A percentile compares a stretch with the other conserved stretches of the same genome.
phyloP scores from a whole-genome alignment of 2,329 filamentous ascomycete genomes.

The Coniochaeta pulveracea region DNA sequence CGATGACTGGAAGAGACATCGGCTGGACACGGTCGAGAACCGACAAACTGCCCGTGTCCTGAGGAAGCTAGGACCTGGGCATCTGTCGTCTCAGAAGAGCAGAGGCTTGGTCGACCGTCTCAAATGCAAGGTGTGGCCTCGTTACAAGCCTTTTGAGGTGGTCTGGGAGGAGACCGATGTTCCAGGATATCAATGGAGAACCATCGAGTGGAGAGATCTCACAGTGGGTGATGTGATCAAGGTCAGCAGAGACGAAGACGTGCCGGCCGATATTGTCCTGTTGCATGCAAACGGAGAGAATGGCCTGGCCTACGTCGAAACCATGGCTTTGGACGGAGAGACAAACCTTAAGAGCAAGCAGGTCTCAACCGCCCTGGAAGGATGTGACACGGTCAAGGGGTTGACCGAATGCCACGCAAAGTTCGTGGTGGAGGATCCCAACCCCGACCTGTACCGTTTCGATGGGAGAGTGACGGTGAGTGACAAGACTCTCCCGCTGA shows the following conservation, averaged over 20 bases:
- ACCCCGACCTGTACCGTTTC: conserved; percentile 66
- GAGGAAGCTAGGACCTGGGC: too few relatives aligned
- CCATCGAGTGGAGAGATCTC: conserved; percentile 31
- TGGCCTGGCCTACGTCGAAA: conserved; percentile 71
- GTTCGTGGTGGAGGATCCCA: conserved; percentile 66
- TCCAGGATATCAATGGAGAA: conserved; percentile 47
- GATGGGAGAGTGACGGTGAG: conserved; percentile 54
- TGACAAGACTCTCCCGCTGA: conserved; percentile 55
- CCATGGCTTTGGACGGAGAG: conserved; percentile 75
- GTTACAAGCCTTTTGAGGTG: neutral
- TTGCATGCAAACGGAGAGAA: conserved; percentile 69
- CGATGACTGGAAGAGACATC: conserved; percentile 71
- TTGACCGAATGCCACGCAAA: conserved; percentile 46
- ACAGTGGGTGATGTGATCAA: conserved; percentile 37
- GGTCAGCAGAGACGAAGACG: conserved; percentile 57
- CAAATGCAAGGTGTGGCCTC: neutral
- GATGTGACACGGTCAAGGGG: conserved; percentile 41
- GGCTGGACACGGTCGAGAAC: conserved; percentile 75
- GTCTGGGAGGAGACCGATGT: conserved; percentile 51
- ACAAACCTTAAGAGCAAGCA: conserved; percentile 74
- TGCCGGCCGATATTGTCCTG: conserved; percentile 75
- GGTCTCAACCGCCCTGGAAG: conserved; percentile 46
- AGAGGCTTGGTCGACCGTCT: neutral
- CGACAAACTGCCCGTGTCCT: conserved; percentile 35
- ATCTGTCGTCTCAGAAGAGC: conserved; percentile 15